Percentiles rank a stretch among this genome's conserved stretches.
Evolutionary conservation across 2,329 filamentous ascomycete species (phyloP).

Genomic region (Nigrograna mackinnonii): DNA sequence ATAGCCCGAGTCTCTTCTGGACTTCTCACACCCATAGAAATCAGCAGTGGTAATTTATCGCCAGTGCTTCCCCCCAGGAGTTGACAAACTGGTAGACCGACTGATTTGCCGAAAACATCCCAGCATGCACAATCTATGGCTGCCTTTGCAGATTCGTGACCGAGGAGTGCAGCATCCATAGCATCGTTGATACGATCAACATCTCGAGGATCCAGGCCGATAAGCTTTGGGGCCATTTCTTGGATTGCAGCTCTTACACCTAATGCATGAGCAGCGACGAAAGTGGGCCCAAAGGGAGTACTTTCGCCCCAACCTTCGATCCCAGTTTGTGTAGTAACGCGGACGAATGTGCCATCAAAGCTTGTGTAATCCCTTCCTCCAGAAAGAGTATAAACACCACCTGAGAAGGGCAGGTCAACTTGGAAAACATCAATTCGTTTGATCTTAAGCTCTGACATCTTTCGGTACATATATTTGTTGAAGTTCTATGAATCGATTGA

Average conservation of each 20-base stretch:
- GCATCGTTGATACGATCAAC: constrained; percentile 31
- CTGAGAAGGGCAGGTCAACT: constrained; percentile 19
- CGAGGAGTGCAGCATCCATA: constrained; percentile 24
- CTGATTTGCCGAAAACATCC: constrained; percentile 26
- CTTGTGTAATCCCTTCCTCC: constrained; percentile 17
- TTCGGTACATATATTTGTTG: too few species aligned
- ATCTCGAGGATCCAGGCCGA: constrained; percentile 26
- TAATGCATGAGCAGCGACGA: constrained; percentile 22
- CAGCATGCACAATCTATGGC: constrained; percentile 20
- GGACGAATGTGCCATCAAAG: constrained; percentile 29
- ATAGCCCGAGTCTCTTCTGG: constrained; percentile 1
- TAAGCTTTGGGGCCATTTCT: constrained; percentile 21
- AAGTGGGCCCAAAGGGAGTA: constrained; percentile 23
- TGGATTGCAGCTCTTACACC: constrained; percentile 25
- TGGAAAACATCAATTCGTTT: constrained; percentile 23
- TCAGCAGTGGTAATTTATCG: constrained; percentile 9
- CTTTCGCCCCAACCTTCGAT: constrained; percentile 31
- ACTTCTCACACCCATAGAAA: not conserved
- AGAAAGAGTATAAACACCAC: constrained; percentile 16
- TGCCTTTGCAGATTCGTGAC: constrained; percentile 24
- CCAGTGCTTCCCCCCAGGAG: constrained; percentile 24
- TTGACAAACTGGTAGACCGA: constrained; percentile 25
- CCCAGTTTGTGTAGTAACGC: constrained; percentile 19
- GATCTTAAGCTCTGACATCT: constrained; percentile 2
- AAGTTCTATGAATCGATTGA: too few species aligned